Base-by-base conservation (phyloP, 164 flowering plant genomes). In the Akebia trifoliata region DNA sequence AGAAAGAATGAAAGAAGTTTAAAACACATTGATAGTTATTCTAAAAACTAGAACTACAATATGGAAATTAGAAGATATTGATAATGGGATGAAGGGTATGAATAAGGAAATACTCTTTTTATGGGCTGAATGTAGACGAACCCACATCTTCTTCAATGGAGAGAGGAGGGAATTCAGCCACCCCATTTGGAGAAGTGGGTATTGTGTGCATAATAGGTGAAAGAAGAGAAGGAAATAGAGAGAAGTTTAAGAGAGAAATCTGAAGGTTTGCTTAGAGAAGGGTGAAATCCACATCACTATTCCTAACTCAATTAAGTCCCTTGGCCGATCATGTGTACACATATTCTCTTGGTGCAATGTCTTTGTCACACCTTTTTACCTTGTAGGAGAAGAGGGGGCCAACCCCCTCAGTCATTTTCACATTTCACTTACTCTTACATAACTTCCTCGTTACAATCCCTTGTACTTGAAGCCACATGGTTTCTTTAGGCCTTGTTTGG, bases 141-240 rank as follows among this genome's bases (percentile, higher is more conserved):
- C 32, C 81, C 77, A 74, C 25, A 81, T 72, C 71, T 81, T 78
- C 82, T 74, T 81, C 69, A 78, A 57, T 39, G 82, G 79, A 50
- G 71, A 74, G 72, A 81, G 32, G 65, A 78, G 69, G 62, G 79
- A 76, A 9, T 57, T 78, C 25, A 75, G 64, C 80, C 77, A 78
- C 68, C 78, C 75, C 82, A 80, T 81, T 52, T 55, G 62, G 60
- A 44, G 39, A 54, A 22, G 36, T 25, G 60, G 60, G 31, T 32
- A 21, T 60, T 37, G 36, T 25, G 39, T 51, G 24, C 56, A 62
- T 40, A 48, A 36, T 44, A 26, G 45, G 35, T 49, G 55, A 8
- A 59, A 54, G 24, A 30, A 30, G 10, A 26, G 32, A 48, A 34
- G 29, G 45, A 50, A 50, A 37, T 53, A 46, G 43, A 8, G 55